These are phyloP conservation scores for Paramecium primaurelia DNA, from an alignment of 73 alveolate genomes.

Conservation along the genomic window DNA sequence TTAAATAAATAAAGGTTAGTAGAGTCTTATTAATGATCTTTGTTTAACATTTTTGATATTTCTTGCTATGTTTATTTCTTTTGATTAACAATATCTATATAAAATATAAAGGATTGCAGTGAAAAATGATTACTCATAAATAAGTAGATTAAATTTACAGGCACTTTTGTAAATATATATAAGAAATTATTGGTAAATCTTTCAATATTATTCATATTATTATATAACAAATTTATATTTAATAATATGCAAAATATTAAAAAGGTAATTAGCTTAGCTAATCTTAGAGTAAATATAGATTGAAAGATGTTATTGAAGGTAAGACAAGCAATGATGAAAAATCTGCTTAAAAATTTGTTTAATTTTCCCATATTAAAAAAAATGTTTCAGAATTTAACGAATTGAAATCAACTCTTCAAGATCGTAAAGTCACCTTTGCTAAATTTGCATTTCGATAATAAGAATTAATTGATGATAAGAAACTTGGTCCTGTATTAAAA, in stretches of 20 bases:
- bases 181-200: not conserved
- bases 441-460: not conserved
- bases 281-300: conserved; percentile 23
- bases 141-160: no score
- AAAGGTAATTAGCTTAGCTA: not conserved
- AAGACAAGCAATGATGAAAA: not conserved
- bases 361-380: not conserved
- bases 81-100: no score
- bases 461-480: conserved; percentile 29
- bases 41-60: no score
- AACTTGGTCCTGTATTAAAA: conserved; percentile 9
- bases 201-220: not conserved
- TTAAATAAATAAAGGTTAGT: no score
- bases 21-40: no score
- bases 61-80: no score
- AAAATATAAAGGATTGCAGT: no score
- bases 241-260: not conserved
- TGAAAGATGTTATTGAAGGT: conserved; percentile 15
- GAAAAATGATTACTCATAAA: no score
- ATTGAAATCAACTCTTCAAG: not conserved
- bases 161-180: no score
- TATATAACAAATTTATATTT: not conserved
- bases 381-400: not conserved
- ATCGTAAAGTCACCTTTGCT: conserved; percentile 19
- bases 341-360: conserved; percentile 31